These are phyloP conservation scores for Blastomyces percursus DNA, from an alignment of 2,329 filamentous ascomycete genomes.

Conservation along the genomic window DNA sequence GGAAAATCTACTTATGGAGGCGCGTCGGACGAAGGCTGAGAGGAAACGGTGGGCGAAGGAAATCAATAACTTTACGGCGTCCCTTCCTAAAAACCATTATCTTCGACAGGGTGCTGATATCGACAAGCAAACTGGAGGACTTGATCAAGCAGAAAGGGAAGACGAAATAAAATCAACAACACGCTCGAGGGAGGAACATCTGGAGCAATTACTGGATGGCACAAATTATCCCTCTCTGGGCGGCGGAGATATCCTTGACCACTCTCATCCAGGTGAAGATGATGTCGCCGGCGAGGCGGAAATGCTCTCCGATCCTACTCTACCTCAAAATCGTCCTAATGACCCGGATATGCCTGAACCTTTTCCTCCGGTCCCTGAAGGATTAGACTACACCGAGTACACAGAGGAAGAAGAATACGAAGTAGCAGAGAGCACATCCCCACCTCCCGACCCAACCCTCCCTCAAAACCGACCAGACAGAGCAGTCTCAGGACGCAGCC, in stretches of 20 bases:
- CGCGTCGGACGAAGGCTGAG: conserved; percentile 50
- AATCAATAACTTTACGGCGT: conserved; percentile 26
- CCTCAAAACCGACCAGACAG: conserved; percentile 38
- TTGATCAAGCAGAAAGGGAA: background rate
- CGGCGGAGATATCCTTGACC: conserved; percentile 1
- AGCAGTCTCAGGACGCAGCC: conserved; percentile 16
- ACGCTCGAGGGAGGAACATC: conserved; percentile 26
- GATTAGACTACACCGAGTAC: conserved; percentile 3
- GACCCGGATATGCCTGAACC: conserved; percentile 8
- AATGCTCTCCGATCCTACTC: conserved; percentile 9
- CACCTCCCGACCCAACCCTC: conserved; percentile 33
- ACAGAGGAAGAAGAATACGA: conserved; percentile 2
- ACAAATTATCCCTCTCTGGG: conserved; percentile 30
- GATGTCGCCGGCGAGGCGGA: background rate
- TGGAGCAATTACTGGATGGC: conserved; percentile 35
- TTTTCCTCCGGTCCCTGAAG: conserved; percentile 10
- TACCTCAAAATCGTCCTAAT: conserved; percentile 15
- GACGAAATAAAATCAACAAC: conserved; percentile 15
- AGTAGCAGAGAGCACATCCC: background rate
- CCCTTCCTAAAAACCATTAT: conserved; percentile 6
- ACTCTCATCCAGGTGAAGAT: conserved; percentile 14
- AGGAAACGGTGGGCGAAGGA: conserved; percentile 45
- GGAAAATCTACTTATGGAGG: conserved; percentile 64
- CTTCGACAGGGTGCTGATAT: conserved; percentile 3
- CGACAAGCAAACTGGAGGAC: background rate